A percentile compares a stretch with the other conserved stretches of the same genome.
Evolutionary conservation across 805 yeast genomes (phyloP).

Genomic region (Pichia exigua): DNA sequence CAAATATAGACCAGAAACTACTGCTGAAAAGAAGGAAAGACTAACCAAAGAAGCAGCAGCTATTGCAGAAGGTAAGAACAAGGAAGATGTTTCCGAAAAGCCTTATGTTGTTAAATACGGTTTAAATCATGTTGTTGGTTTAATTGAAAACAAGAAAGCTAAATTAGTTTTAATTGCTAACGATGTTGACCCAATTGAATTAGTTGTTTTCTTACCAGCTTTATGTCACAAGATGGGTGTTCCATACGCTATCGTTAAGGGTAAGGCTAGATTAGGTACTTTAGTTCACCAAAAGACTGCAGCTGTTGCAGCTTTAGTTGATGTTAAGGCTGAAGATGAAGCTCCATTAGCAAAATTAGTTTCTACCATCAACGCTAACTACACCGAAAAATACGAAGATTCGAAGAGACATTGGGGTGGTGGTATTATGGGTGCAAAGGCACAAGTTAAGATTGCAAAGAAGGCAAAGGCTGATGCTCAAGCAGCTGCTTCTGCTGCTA

Average conservation of each 20-base stretch:
- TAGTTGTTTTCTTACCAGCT: conserved; percentile 96
- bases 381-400: conserved; percentile 89
- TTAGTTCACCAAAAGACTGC: conserved; percentile 96
- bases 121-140: conserved; percentile 96
- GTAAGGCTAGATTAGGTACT: conserved; percentile 98
- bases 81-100: conserved; percentile 93
- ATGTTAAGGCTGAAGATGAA: conserved; percentile 90
- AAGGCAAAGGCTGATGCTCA: conserved; percentile 42
- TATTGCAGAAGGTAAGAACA: conserved; percentile 95
- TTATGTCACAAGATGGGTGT: conserved; percentile 99
- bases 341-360: conserved; percentile 88
- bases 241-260: conserved; percentile 97
- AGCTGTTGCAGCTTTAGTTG: conserved; percentile 95
- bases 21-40: conserved; percentile 98
- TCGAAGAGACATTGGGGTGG: conserved; percentile 99
- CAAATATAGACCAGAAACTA: conserved; percentile 98
- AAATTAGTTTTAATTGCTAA: conserved; percentile 95
- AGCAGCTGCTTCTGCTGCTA: conserved; percentile 60
- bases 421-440: conserved; percentile 95
- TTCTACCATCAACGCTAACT: conserved; percentile 91
- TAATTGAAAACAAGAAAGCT: conserved; percentile 97
- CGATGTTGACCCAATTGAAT: conserved; percentile 98
- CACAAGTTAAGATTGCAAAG: conserved; percentile 78
- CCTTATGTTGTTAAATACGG: conserved; percentile 97
- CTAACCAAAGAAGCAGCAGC: conserved; percentile 98